These are phyloP conservation scores for Speleostelium caveatum DNA, from an alignment of 78 protist genomes.

Conservation along the genomic window DNA sequence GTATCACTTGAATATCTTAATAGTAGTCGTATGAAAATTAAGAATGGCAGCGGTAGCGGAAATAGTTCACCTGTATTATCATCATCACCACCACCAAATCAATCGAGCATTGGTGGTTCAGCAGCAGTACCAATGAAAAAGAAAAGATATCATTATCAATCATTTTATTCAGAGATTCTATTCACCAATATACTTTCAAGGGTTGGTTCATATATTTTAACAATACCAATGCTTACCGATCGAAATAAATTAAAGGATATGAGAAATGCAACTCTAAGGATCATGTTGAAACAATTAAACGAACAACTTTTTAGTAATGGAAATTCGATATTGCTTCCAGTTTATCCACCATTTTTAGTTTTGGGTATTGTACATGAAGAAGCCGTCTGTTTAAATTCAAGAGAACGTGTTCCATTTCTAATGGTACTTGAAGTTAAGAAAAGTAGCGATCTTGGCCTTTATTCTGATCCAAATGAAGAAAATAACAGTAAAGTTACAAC, in stretches of 20 bases:
- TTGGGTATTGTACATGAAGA: slow-evolving; percentile 27
- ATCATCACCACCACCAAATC: neutral
- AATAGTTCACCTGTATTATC: neutral
- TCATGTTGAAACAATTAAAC: slow-evolving; percentile 56
- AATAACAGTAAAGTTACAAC: neutral
- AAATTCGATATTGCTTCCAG: slow-evolving; percentile 25
- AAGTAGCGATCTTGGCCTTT: neutral
- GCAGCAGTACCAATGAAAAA: neutral
- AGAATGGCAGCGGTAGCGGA: neutral
- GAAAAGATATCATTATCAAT: slow-evolving; percentile 7
- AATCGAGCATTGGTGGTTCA: neutral
- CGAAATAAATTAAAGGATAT: slow-evolving; percentile 6
- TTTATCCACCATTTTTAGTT: slow-evolving; percentile 51
- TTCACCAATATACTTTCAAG: slow-evolving; percentile 56
- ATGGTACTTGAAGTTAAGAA: slow-evolving; percentile 32
- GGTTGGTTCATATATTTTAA: slow-evolving; percentile 27
- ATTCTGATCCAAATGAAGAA: slow-evolving; percentile 11
- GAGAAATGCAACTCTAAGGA: slow-evolving; percentile 45
- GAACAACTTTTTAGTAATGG: slow-evolving; percentile 29
- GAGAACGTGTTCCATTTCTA: slow-evolving; percentile 56
- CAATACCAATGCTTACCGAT: slow-evolving; percentile 34
- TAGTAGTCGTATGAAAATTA: neutral
- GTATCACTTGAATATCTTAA: neutral
- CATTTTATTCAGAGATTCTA: slow-evolving; percentile 50
- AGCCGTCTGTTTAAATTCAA: slow-evolving; percentile 52